Base-by-base conservation (phyloP, 208 protist species). In the Kentomonas sorsogonicus region DNA sequence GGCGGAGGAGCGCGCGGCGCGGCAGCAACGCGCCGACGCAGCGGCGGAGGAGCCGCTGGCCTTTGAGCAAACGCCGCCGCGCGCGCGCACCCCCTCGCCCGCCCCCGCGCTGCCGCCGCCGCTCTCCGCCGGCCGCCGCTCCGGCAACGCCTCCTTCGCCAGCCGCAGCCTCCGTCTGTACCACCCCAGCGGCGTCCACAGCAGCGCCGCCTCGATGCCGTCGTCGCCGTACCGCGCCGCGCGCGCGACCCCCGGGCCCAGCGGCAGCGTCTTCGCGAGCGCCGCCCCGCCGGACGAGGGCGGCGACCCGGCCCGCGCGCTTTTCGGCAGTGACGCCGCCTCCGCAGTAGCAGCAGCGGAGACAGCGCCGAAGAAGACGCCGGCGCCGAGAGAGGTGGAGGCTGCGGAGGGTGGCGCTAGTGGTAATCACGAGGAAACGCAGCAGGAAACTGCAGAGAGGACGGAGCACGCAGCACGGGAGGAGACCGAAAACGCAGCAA, bases 341-440 rank as follows among this genome's bases (percentile, higher is more conserved):
- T 58, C 34, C 67, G 60, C 43, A 27, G 57, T 10, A 50, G 43
- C 18, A 46, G 43, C 13, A 53, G n/a, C n/a, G n/a, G n/a, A n/a
- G n/a, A n/a, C n/a, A n/a, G n/a, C n/a, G n/a, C n/a, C n/a, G n/a
- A n/a, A n/a, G n/a, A n/a, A n/a, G n/a, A n/a, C n/a, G n/a, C n/a
- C n/a, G n/a, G n/a, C n/a, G n/a, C n/a, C n/a, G n/a, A n/a, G n/a
- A n/a, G n/a, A n/a, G n/a, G n/a, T n/a, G n/a, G n/a, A n/a, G n/a
- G n/a, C n/a, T n/a, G 51, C 26, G 22, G 46, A n/a, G 13, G 11
- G 7, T n/a, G 33, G 3, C 16, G 23, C 26, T n/a, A 39, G 33
- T 18, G 47, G 23, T 9, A 56, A 38, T 6, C 27, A 18, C 6
- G 30, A 26, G 6, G 51, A 3, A 3, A 10, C 9, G 6, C 15